Evolutionary conservation across 1,284 basidiomycete species (phyloP).

Genomic region (Hemileccinum hortonii): DNA sequence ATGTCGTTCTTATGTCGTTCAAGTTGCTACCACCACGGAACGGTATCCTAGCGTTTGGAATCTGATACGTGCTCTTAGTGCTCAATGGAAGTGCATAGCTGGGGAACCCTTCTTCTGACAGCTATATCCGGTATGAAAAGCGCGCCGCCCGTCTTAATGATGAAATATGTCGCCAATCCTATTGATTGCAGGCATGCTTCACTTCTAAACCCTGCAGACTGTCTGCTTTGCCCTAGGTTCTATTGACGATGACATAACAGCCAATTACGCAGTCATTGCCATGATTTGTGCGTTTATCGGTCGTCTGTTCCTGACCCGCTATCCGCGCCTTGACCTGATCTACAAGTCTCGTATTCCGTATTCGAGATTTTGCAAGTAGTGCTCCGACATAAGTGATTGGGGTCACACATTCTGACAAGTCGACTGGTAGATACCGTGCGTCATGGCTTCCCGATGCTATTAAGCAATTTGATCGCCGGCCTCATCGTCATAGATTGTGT

Average conservation of each 20-base stretch:
- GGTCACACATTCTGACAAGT: not conserved
- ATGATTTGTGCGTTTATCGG: slow-evolving; percentile 2
- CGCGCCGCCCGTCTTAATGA: not conserved
- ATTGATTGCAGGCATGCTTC: not conserved
- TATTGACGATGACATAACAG: slow-evolving; percentile 16
- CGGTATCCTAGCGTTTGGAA: slow-evolving; percentile 55
- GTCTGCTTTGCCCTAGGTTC: slow-evolving; percentile 7
- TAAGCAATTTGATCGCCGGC: not conserved
- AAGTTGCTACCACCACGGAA: slow-evolving; percentile 34
- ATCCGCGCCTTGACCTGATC: not conserved
- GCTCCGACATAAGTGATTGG: too few relatives aligned
- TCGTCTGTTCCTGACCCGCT: not conserved
- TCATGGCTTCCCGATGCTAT: not conserved
- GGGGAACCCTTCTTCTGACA: slow-evolving; percentile 53
- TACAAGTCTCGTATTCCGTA: slow-evolving; percentile 2
- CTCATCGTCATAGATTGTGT: not conserved
- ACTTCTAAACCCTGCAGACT: slow-evolving; percentile 10
- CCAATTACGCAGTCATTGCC: slow-evolving; percentile 6
- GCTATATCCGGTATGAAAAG: slow-evolving; percentile 4
- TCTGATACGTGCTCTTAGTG: slow-evolving; percentile 44
- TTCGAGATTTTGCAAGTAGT: slow-evolving; percentile 2
- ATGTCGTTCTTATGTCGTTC: not conserved
- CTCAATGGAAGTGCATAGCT: slow-evolving; percentile 48
- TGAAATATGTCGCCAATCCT: not conserved
- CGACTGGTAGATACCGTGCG: slow-evolving; percentile 1